Evolutionary conservation across 176 grass and related monocot species (phyloP).

Genomic region (Ampelocalamus luodianensis): DNA sequence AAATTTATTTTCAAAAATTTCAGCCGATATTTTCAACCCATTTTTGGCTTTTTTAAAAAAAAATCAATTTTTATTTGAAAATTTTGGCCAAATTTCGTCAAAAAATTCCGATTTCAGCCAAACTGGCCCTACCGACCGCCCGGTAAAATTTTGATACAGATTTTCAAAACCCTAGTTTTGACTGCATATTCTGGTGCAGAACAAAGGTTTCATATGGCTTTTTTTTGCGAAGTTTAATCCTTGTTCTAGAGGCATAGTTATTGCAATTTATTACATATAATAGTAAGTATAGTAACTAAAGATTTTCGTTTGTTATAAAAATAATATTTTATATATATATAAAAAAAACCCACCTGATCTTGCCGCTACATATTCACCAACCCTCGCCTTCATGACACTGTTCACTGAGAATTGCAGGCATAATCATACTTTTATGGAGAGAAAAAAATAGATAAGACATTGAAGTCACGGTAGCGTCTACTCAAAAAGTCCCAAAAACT

Average conservation of each 20-base stretch:
- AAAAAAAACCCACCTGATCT: background rate
- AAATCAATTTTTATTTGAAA: too few species aligned
- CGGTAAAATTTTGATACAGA: too few species aligned
- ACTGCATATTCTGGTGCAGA: background rate
- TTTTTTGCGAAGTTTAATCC: background rate
- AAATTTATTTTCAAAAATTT: too few species aligned
- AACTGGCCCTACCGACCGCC: too few species aligned
- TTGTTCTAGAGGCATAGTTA: background rate
- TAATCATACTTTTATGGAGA: background rate
- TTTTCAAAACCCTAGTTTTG: background rate
- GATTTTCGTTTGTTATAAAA: background rate
- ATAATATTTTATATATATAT: background rate
- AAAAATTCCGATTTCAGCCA: too few species aligned
- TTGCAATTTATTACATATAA: background rate
- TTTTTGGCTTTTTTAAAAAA: too few species aligned
- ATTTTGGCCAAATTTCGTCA: too few species aligned
- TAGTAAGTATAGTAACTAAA: background rate
- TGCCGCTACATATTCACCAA: background rate
- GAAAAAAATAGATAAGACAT: background rate
- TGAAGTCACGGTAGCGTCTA: background rate
- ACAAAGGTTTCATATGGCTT: background rate
- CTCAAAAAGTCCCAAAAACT: background rate
- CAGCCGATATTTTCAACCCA: too few species aligned
- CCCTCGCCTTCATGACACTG: background rate
- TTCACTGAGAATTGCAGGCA: background rate